These are phyloP conservation scores for Cystobasidium pallidum DNA, from an alignment of 1,284 basidiomycete genomes.

Conservation along the genomic window DNA sequence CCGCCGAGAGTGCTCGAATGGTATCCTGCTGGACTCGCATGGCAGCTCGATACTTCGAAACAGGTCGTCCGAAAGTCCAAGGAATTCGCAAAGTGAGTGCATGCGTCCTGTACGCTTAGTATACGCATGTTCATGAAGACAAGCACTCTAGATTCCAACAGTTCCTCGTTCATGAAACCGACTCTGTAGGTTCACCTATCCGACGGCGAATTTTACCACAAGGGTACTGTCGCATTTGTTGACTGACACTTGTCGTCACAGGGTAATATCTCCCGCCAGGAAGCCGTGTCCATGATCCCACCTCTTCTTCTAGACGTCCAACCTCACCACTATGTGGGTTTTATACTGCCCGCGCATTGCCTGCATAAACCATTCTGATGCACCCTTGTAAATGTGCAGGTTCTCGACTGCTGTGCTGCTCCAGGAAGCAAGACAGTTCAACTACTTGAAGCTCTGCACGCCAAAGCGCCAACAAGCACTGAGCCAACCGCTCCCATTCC, in stretches of 20 bases:
- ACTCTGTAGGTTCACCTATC: conserved; percentile 71
- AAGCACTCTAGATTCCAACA: conserved; percentile 70
- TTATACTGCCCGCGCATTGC: conserved; percentile 35
- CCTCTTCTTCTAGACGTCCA: conserved; percentile 93
- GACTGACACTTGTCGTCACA: conserved; percentile 54
- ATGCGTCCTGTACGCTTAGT: too few species aligned
- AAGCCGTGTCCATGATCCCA: conserved; percentile 98
- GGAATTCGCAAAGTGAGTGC: conserved; percentile 75
- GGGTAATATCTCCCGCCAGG: conserved; percentile 96
- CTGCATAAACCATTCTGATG: background rate
- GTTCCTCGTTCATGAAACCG: conserved; percentile 97
- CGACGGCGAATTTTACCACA: conserved; percentile 1
- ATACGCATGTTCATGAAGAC: too few species aligned
- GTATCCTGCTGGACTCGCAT: conserved; percentile 92
- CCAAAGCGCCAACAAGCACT: conserved; percentile 60
- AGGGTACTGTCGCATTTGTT: background rate
- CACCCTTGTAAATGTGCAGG: conserved; percentile 59
- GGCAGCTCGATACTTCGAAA: conserved; percentile 94
- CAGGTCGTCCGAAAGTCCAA: conserved; percentile 83
- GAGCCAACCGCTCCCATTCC: conserved; percentile 68
- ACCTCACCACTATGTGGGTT: conserved; percentile 74
- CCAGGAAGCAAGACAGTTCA: conserved; percentile 98
- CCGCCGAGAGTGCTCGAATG: conserved; percentile 86
- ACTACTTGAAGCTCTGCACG: conserved; percentile 83
- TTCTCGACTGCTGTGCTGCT: conserved; percentile 98